Base-by-base conservation (phyloP, 1,284 basidiomycete species). In the Cystobasidiaceae sp. region DNA sequence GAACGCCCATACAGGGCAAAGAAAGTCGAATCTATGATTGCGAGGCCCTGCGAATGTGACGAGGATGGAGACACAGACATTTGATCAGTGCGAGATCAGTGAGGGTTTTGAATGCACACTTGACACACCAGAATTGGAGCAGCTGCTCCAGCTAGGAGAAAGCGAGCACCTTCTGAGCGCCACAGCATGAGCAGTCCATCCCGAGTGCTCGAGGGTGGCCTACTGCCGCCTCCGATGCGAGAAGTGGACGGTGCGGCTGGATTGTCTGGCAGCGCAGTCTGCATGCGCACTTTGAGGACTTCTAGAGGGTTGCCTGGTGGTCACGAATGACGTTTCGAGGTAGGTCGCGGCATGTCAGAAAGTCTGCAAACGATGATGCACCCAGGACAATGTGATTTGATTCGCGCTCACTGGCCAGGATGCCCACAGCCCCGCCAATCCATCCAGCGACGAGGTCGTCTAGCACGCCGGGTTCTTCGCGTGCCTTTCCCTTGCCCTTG, bases 1-100 rank as follows among this genome's bases (percentile, higher is more conserved):
- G 67, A 68, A 28, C 68, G 50, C 15, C 73, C 74, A 33, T 75
- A 75, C 19, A 73, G 33, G 2, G 70, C 74, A 56, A 75, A 75
- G 54, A 75, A 75, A 15, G 71, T 72, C 25, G 70, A 71, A 44
- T 75, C 74, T 56, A 75, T 75, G 30, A 75, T 70, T 4, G 74
- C 73, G 19, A 75, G 61, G 8, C 72, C 61, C 61, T 64, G 44
- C 46, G 34, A n/a, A n/a, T n/a, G n/a, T n/a, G n/a, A n/a, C n/a
- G n/a, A n/a, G n/a, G n/a, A n/a, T 37, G 43, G 13, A 7, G 21
- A 46, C 21, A 33, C 15, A 19, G n/a, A 33, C 4, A 27, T 8
- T 17, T 4, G 19, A 30, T 28, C 45, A 21, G 11, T 21, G 17
- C n/a, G 21, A 23, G 55, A 15, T 19, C 15, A 28, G 23, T 6